Evolutionary conservation across 345 rosid genomes (phyloP), one percentile per base, ranked within the genome.

Genomic region (Dipteronia sinensis): DNA sequence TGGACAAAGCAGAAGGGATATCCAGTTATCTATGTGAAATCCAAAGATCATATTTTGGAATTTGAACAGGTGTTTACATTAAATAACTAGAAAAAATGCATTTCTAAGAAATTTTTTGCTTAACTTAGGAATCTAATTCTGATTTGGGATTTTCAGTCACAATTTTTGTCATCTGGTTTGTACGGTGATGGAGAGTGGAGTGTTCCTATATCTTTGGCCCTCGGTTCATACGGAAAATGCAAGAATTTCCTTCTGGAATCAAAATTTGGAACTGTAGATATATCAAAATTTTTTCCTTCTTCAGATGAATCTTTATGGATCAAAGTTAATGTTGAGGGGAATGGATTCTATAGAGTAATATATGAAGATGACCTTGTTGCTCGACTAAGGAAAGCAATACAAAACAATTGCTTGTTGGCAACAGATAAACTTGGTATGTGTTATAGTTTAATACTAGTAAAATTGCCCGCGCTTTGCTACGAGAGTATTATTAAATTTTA

Each of bases 1-100:
- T 85, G 90, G 90, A 85, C 86, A 65, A 87, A 87, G 86, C 79
- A 79, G 64, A 81, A 83, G 67, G 86, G 86, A 47, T 78, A 83
- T 80, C 88, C 90, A 42, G 82, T 85, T 31, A 78, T 87, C 51
- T 65, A 69, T 8, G 86, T 85, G 4, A 81, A 77, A 64, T 73
- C 51, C 56, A 76, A 81, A 44, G 85, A 77, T 10, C 67, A 69
- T 10, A 9, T 74, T 38, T 25, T 87, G 76, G 82, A 81, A 72
- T 72, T 87, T 31, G 83, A 85, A 69, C 89, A 87, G 89, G 88
- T 80, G 8, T 61, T 31, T 46, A 11, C 19, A 59, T 22, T 53
- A 53, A 67, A 10, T 56, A 44, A n/a, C 61, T n/a, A 17, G 5
- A 4, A 56, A 16, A 6, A 25, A 17, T 38, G 42, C 42, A 27